These are phyloP conservation scores for Diutina neorugosa DNA, from an alignment of 1,139 yeast genomes.

Conservation along the genomic window DNA sequence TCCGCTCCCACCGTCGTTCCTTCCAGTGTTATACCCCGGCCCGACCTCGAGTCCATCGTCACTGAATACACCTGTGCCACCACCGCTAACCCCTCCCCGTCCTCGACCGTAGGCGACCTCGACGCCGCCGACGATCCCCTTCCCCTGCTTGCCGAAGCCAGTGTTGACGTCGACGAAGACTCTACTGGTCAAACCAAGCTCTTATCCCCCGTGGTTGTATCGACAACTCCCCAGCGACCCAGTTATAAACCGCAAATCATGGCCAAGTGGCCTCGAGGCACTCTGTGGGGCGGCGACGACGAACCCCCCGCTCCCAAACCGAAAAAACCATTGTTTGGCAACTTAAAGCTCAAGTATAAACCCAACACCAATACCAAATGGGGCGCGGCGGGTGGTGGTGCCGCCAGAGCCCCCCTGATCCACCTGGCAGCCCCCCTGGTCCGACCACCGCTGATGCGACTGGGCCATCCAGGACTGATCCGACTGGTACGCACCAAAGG, in stretches of 20 bases:
- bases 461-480: not conserved
- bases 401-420: not conserved
- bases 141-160: not conserved
- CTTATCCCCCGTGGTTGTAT: not conserved
- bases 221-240: not conserved
- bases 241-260: not conserved
- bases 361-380: not conserved
- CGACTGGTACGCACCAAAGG: constrained; percentile 4
- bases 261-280: not conserved
- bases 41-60: constrained; percentile 3
- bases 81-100: not conserved
- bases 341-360: not conserved
- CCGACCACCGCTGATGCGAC: not conserved
- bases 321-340: not conserved
- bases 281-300: not conserved
- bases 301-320: not conserved
- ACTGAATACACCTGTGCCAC: not conserved
- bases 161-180: not conserved
- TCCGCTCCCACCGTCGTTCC: not conserved
- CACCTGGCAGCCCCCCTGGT: not conserved
- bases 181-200: too few relatives aligned
- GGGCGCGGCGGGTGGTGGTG: not conserved
- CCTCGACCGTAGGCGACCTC: not conserved
- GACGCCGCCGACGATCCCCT: not conserved
- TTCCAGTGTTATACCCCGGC: not conserved